Evolutionary conservation across 75 land plant genomes (phyloP), one percentile per base, ranked within the genome.

Genomic region (Adiantum capillusveneris): DNA sequence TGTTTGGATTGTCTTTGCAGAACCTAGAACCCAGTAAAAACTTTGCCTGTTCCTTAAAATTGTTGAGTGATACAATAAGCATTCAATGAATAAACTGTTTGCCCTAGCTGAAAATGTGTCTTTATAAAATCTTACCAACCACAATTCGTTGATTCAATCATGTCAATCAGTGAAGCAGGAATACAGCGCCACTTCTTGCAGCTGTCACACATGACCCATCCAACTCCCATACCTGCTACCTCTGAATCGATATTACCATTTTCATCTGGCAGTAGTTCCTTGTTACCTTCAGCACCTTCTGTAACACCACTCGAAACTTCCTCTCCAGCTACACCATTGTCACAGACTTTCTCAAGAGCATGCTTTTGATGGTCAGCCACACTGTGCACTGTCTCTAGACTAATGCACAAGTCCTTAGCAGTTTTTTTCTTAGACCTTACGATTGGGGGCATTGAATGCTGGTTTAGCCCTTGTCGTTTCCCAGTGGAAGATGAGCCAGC

Each of bases 131-230:
- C 5, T 64, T 84, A 91, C 97, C 97, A 92, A 63, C 44, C 60
- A 48, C 67, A 67, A 43, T 84, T 65, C 22, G 83, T 72, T 31
- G 74, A 74, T 19, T 71, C 81, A 44, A 92, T 85, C 9, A 22
- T 39, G 63, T 88, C 81, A 34, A 80, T 86, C 44, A 92, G 83
- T 19, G 52, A 55, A 62, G 70, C 77, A 11, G 94, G 72, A 45
- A 92, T 83, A 51, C 94, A 71, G 6, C 89, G 74, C 97, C 97
- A 92, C 51, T 88, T 88, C 0, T 53, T 53, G 55, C 94, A 92
- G 57, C 78, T 81, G 72, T 92, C 94, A 77, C 97, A 92, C 24
- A 58, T 41, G 28, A 79, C 94, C 94, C 94, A 92, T 53, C 14
- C 24, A 24, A 26, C 29, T 12, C 28, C 28, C 28, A 24, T 25